A percentile compares a stretch with the other conserved stretches of the same genome.
These are phyloP conservation scores for Iris macrosiphon DNA, from an alignment of 106 monocot species.

Conservation along the genomic window DNA sequence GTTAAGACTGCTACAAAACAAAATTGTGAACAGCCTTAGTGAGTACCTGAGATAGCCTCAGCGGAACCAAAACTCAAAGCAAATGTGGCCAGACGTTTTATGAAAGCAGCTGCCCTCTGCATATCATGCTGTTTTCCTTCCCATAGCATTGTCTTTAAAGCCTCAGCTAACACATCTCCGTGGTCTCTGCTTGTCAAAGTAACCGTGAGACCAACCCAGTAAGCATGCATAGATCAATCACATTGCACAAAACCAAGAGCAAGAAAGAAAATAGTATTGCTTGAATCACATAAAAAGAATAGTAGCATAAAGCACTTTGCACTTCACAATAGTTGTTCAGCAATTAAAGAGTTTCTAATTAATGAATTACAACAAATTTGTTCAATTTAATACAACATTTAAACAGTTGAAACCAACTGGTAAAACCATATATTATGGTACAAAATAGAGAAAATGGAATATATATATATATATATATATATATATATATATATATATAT, in stretches of 20 bases:
- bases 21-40: no score
- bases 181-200: conserved; percentile 39
- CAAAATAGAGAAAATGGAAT: not conserved
- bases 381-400: no score
- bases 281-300: not conserved
- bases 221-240: not conserved
- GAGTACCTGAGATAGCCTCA: conserved; percentile 89
- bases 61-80: conserved; percentile 74
- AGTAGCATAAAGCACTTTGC: not conserved
- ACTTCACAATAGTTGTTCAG: not conserved
- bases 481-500: not conserved
- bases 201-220: not conserved
- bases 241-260: not conserved
- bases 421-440: not conserved
- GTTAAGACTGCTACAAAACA: no score
- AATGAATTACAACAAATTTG: not conserved
- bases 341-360: not conserved
- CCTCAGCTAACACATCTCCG: conserved; percentile 79
- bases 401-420: not conserved
- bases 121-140: conserved; percentile 96
- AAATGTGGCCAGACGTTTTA: conserved; percentile 88
- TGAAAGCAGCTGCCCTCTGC: conserved; percentile 90
- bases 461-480: no score
- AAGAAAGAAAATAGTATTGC: not conserved
- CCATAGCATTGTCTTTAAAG: conserved; percentile 80